Evolutionary conservation across 163 green algal species (phyloP).

Genomic region (Prototheca cutis): DNA sequence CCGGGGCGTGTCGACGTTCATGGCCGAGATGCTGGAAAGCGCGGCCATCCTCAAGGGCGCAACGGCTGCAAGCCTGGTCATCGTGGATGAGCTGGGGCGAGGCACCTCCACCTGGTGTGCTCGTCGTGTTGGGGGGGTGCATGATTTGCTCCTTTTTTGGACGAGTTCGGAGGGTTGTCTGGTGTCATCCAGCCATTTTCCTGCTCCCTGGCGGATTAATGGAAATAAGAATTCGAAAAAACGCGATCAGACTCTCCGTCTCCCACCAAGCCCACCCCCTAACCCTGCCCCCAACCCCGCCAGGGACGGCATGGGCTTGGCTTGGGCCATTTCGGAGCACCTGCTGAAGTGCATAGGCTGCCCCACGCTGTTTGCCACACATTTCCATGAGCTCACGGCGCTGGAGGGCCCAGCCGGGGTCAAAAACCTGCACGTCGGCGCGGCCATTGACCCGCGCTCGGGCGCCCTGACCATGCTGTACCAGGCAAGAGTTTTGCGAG

Average conservation of each 20-base stretch:
- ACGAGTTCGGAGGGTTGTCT: too few relatives aligned
- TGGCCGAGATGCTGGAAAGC: conserved; percentile 98
- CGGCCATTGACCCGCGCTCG: conserved; percentile 44
- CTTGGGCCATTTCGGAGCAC: conserved; percentile 92
- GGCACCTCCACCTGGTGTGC: conserved; percentile 83
- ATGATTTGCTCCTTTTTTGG: conserved; percentile 36
- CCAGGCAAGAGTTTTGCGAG: too few relatives aligned
- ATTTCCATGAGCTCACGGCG: conserved; percentile 95
- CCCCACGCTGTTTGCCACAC: conserved; percentile 86
- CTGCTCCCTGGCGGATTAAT: too few relatives aligned
- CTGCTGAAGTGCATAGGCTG: conserved; percentile 64
- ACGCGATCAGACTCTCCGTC: too few relatives aligned
- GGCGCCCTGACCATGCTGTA: conserved; percentile 88
- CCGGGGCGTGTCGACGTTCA: conserved; percentile 94
- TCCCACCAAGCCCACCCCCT: too few relatives aligned
- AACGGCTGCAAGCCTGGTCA: conserved; percentile 68
- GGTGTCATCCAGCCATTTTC: too few relatives aligned
- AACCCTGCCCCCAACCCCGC: background rate
- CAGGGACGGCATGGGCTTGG: conserved; percentile 72
- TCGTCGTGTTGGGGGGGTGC: too few relatives aligned
- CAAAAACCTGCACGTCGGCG: conserved; percentile 71
- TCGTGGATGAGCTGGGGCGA: conserved; percentile 93
- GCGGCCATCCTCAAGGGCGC: conserved; percentile 79
- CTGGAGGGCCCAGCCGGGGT: conserved; percentile 59
- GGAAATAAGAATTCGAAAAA: too few relatives aligned